These are phyloP conservation scores for Trypanosoma brucei DNA, from an alignment of 208 protist species.

Conservation along the genomic window DNA sequence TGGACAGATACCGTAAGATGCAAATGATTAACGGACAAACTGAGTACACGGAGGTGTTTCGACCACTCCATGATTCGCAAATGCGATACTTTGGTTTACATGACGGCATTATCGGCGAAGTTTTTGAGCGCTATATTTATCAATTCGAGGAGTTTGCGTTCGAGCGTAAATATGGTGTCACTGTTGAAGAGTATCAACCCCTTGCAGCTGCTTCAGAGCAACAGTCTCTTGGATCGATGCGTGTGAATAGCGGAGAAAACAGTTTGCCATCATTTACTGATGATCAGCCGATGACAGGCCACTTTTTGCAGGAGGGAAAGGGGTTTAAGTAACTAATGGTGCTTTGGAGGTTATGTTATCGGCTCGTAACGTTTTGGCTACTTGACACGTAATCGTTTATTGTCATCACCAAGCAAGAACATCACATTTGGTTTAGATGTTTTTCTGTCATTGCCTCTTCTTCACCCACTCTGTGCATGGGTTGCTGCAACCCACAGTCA, in stretches of 20 bases:
- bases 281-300: constrained; percentile 65
- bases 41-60: constrained; percentile 69
- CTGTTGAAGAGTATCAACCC: constrained; percentile 70
- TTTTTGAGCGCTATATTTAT: constrained; percentile 80
- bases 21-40: constrained; percentile 88
- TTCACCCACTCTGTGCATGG: too few species aligned
- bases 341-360: too few species aligned
- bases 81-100: constrained; percentile 88
- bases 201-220: constrained; percentile 57
- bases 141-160: constrained; percentile 91
- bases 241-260: constrained; percentile 25
- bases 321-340: constrained; percentile 36
- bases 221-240: constrained; percentile 45
- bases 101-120: constrained; percentile 74
- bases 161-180: constrained; percentile 76
- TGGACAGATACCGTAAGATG: constrained; percentile 83
- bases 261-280: constrained; percentile 23
- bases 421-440: too few species aligned
- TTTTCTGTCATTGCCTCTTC: too few species aligned
- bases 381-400: background rate
- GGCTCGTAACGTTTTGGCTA: too few species aligned
- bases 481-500: too few species aligned
- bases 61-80: constrained; percentile 80
- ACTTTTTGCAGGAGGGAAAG: constrained; percentile 77
- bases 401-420: too few species aligned